phyloP scores from a whole-genome alignment of 2,329 filamentous ascomycete genomes.

The Arthrobotrys entomopaga region DNA sequence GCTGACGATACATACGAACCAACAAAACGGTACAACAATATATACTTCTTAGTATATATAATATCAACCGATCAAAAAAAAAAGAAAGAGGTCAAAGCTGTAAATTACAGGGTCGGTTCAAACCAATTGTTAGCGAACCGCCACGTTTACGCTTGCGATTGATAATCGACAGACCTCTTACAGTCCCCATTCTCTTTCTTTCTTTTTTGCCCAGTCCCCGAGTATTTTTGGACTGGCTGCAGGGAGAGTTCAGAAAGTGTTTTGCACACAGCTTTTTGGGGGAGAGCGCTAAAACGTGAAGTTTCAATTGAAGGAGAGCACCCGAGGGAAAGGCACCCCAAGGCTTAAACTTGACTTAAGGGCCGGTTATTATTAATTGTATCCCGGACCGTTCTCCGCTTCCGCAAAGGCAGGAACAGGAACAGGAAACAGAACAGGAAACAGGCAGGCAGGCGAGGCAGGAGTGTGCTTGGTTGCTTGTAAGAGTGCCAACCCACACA shows the following conservation, averaged over 20 bases:
- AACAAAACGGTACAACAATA: slow-evolving; percentile 17
- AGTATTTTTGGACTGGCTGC: slow-evolving; percentile 47
- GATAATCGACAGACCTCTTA: neutral
- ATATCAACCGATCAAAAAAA: slow-evolving; percentile 8
- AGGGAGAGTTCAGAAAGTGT: slow-evolving; percentile 30
- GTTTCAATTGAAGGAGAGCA: slow-evolving; percentile 38
- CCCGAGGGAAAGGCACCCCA: slow-evolving; percentile 18
- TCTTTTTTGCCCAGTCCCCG: neutral
- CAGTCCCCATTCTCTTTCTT: neutral
- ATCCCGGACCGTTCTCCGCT: slow-evolving; percentile 56
- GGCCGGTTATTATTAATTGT: slow-evolving; percentile 55
- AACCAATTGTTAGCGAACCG: slow-evolving; percentile 19
- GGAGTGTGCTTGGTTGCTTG: slow-evolving; percentile 22
- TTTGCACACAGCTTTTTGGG: slow-evolving; percentile 39
- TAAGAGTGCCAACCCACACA: slow-evolving; percentile 33
- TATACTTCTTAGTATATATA: too few relatives aligned
- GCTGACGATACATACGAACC: slow-evolving; percentile 22
- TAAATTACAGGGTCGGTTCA: too few relatives aligned
- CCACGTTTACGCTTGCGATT: slow-evolving; percentile 1
- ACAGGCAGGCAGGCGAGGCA: slow-evolving; percentile 46
- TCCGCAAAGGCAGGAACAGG: slow-evolving; percentile 53
- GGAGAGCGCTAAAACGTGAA: slow-evolving; percentile 47
- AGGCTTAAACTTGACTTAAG: too few relatives aligned
- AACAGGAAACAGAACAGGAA: slow-evolving; percentile 42
- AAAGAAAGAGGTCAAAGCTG: too few relatives aligned